Base-by-base conservation (phyloP, 176 grass and related monocot genomes). In the Carex myosuroides region DNA sequence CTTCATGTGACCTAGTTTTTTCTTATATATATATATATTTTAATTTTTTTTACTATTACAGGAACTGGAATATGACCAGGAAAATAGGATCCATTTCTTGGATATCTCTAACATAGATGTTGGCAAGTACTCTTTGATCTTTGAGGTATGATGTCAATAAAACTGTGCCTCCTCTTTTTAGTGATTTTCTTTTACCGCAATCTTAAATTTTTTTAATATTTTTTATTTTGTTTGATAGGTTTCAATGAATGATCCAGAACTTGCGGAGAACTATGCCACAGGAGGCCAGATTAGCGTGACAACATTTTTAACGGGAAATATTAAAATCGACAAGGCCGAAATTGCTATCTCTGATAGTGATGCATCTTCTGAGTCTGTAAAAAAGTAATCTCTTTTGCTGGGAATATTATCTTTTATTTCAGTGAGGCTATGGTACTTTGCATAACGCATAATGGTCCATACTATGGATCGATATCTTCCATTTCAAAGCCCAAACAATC, bases 101-200 rank as follows among this genome's bases (percentile, higher is more conserved):
- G 97, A 99, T 80, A 89, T 94, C 56, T 50, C 87, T 83, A 92
- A 96, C 87, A 91, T 94, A 86, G 97, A 99, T 87, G 88, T 96
- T 84, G 93, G 97, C 79, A 99, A 91, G 73, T 99, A 99, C 63
- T 83, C 85, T 12, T 52, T 99, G 72, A 88, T 91, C 87, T 96
- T 99, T 92, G 87, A 99, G 97, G 97, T 99, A 92, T 5, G 17
- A 84, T 18, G 55, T 64, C 73, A 68, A 32, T 87, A 13, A 79
- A 50, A 83, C 11, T 56, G 42, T 33, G 72, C 84, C 32, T 64
- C 52, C 53, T 70, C 5, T 35, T 60, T 33, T 72, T 79, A 30
- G 57, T 82, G 30, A 56, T 21, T 35, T 83, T 55, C 50, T 70
- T 60, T 70, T 71, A 9, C 35, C 84, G 29, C 61, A 35, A n/a